Percentiles rank a stretch among this genome's conserved stretches.
Evolutionary conservation across 225 moss, liverwort and hornwort species (phyloP).

Genomic region (Thuidium tamariscinum): DNA sequence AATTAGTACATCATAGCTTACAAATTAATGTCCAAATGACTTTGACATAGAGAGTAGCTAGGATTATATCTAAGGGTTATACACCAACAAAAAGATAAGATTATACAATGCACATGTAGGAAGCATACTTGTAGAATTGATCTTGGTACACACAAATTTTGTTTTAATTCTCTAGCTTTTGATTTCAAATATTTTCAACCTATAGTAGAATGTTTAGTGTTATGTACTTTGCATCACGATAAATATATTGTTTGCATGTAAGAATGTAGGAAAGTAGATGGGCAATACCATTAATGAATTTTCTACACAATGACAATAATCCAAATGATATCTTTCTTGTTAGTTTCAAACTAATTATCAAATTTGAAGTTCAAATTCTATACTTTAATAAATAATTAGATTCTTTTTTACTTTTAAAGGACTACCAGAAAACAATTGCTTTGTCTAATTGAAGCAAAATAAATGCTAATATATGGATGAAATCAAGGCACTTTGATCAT

Average conservation of each 20-base stretch:
- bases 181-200: not conserved
- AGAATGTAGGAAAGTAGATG: not conserved
- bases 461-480: not conserved
- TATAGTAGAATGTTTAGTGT: no score
- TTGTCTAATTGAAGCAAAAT: not conserved
- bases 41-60: rapidly evolving
- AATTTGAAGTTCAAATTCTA: not conserved
- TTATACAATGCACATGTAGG: no score
- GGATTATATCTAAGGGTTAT: not conserved
- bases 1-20: not conserved
- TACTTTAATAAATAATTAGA: no score
- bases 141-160: not conserved
- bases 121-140: not conserved
- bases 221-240: not conserved
- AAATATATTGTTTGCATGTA: no score
- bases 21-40: not conserved
- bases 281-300: not conserved
- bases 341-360: not conserved
- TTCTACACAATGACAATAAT: not conserved
- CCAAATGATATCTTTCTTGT: not conserved
- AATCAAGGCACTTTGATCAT: not conserved
- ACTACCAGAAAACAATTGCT: not conserved
- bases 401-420: not conserved
- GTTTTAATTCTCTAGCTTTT: not conserved
- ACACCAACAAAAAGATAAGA: not conserved